Conservation (phyloP, 768 basidiomycete genomes). For the Mycena amicta region DNA sequence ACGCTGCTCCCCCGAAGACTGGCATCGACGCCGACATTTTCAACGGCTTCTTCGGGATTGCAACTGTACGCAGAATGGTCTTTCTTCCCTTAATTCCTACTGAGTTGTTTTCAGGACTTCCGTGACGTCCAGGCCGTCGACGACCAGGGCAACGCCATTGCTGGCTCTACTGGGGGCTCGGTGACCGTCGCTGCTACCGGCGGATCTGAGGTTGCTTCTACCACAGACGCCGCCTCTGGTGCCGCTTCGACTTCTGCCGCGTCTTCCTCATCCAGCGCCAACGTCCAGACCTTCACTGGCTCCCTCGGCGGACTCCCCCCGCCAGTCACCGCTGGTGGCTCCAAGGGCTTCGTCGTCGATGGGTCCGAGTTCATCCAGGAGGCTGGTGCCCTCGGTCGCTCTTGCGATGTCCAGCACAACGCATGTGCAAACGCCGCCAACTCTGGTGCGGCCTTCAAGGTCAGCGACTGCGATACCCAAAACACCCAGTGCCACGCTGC, state of each 20-base stretch:
- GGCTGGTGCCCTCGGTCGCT: conserved; percentile 53
- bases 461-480: conserved; percentile 30
- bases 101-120: conserved; percentile 42
- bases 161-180: conserved; percentile 9
- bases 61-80: conserved; percentile 39
- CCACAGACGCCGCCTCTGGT: conserved; percentile 15
- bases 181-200: conserved; percentile 14
- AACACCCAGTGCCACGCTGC: conserved; percentile 30
- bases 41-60: conserved; percentile 59
- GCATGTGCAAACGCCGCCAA: conserved; percentile 55
- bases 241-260: conserved; percentile 23
- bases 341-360: conserved; percentile 48
- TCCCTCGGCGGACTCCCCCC: conserved; percentile 51
- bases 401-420: conserved; percentile 63
- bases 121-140: conserved; percentile 43
- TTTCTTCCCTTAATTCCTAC: background rate
- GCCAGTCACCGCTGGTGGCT: conserved; percentile 46
- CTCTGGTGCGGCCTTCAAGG: conserved; percentile 41
- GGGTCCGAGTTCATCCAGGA: conserved; percentile 52
- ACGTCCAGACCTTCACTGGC: conserved; percentile 57
- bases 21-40: conserved; percentile 66
- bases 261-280: conserved; percentile 28
- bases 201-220: background rate
- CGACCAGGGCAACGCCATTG: conserved; percentile 44
- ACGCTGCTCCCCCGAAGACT: conserved; percentile 40